These are phyloP conservation scores for Aspergillus saccharolyticus DNA, from an alignment of 495 filamentous ascomycete genomes.

Conservation along the genomic window DNA sequence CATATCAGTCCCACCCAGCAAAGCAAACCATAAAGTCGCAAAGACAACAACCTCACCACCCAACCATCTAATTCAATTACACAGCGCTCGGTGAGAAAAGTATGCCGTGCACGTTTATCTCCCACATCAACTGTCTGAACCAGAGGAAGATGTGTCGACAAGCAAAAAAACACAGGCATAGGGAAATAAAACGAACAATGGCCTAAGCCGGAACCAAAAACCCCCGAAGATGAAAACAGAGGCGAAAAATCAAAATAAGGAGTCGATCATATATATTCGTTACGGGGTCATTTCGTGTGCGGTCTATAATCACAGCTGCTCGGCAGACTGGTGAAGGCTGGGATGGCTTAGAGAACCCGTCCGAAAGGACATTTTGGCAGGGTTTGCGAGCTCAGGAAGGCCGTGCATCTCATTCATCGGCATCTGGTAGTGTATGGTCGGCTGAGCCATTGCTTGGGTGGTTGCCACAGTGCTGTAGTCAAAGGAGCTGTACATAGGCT, in stretches of 20 bases:
- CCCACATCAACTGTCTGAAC: too few species aligned
- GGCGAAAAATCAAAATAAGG: not conserved
- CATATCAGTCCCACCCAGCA: not conserved
- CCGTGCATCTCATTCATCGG: conserved; percentile 31
- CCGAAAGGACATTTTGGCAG: conserved; percentile 26
- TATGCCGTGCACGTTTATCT: too few species aligned
- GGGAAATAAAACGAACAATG: not conserved
- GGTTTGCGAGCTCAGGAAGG: conserved; percentile 15
- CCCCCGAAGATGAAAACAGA: not conserved
- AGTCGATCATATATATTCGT: not conserved
- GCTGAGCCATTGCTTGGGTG: conserved; percentile 23
- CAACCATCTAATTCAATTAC: not conserved
- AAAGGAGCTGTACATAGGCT: conserved; percentile 32
- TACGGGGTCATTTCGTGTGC: not conserved
- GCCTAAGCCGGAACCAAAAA: not conserved
- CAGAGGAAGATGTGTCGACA: too few species aligned
- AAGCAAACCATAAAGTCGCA: not conserved
- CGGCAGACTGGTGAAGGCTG: not conserved
- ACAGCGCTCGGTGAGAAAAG: not conserved
- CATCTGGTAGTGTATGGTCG: conserved; percentile 32
- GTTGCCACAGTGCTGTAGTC: conserved; percentile 23
- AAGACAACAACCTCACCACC: conserved; percentile 2
- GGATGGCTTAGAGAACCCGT: conserved; percentile 32
- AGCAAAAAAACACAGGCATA: not conserved
- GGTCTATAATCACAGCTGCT: conserved; percentile 11